Evolutionary conservation across 2,329 filamentous ascomycete species (phyloP).

Genomic region (Achaetomium macrosporum): DNA sequence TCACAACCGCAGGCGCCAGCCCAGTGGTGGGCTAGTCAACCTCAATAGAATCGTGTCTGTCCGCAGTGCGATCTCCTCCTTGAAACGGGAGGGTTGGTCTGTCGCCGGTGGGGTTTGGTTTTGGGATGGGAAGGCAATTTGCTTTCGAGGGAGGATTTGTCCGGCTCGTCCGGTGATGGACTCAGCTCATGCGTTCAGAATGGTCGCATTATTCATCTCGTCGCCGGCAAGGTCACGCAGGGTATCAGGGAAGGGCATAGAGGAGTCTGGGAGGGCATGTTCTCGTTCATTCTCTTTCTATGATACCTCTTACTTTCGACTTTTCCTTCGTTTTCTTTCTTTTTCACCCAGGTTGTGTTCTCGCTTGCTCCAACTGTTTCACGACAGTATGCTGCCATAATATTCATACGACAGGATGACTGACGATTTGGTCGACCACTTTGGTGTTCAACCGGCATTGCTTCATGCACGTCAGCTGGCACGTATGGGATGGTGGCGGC

Average conservation of each 20-base stretch:
- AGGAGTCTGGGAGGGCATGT: slow-evolving; percentile 9
- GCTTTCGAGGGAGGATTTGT: neutral
- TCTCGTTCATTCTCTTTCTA: slow-evolving; percentile 6
- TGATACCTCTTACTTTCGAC: slow-evolving; percentile 6
- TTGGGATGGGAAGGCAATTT: neutral
- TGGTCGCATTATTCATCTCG: neutral
- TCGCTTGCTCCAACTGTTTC: no score
- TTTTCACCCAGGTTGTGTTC: no score
- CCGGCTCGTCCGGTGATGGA: neutral
- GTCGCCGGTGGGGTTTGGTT: slow-evolving; percentile 3
- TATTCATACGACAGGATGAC: no score
- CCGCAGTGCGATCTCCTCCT: no score
- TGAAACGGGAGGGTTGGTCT: neutral
- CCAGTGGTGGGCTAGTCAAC: slow-evolving; percentile 50
- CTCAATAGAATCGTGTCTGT: slow-evolving; percentile 33
- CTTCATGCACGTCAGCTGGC: no score
- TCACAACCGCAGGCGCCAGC: slow-evolving; percentile 56
- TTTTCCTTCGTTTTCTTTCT: neutral
- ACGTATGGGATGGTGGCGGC: no score
- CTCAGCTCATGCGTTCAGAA: no score
- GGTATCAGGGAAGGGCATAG: slow-evolving; percentile 1
- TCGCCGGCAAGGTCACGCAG: neutral
- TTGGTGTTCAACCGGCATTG: no score
- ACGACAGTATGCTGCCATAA: no score
- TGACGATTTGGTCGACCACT: no score